A percentile compares a stretch with the other conserved stretches of the same genome.
These are phyloP conservation scores for Yarrowia divulgata DNA, from an alignment of 805 yeast genomes.

Conservation along the genomic window DNA sequence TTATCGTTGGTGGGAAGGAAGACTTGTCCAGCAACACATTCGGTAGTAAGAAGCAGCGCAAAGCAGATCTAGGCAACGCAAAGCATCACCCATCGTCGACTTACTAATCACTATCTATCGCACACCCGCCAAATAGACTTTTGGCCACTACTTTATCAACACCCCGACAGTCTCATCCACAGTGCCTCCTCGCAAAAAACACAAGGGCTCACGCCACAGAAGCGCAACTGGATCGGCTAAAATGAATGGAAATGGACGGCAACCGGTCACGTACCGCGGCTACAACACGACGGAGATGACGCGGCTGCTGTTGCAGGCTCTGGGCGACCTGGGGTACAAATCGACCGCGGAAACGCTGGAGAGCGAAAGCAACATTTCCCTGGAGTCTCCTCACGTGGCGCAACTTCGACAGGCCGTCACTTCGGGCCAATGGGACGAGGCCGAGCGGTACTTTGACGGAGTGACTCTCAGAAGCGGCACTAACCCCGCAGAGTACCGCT, in stretches of 20 bases:
- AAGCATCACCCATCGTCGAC: neutral
- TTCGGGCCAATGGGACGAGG: constrained; percentile 55
- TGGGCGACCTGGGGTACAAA: constrained; percentile 59
- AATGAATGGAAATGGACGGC: constrained; percentile 36
- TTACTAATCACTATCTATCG: too few relatives aligned
- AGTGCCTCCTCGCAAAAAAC: constrained; percentile 33
- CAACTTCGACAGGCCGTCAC: constrained; percentile 53
- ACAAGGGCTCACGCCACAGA: constrained; percentile 36
- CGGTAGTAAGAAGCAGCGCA: too few relatives aligned
- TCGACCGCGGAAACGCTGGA: constrained; percentile 54
- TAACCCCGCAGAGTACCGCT: constrained; percentile 46
- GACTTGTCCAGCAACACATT: neutral
- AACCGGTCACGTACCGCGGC: constrained; percentile 44
- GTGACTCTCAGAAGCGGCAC: constrained; percentile 46
- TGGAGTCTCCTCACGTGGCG: constrained; percentile 56
- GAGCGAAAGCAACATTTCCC: constrained; percentile 50
- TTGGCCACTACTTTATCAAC: constrained; percentile 22
- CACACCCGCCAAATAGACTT: constrained; percentile 6
- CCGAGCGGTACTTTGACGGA: constrained; percentile 48
- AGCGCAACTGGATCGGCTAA: constrained; percentile 8
- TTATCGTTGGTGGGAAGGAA: neutral
- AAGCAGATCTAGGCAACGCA: too few relatives aligned
- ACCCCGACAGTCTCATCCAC: constrained; percentile 3
- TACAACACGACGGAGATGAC: constrained; percentile 53
- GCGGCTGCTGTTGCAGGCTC: constrained; percentile 58